phyloP scores from a whole-genome alignment of 2,329 filamentous ascomycete species.

The Aspergillus texensis region DNA sequence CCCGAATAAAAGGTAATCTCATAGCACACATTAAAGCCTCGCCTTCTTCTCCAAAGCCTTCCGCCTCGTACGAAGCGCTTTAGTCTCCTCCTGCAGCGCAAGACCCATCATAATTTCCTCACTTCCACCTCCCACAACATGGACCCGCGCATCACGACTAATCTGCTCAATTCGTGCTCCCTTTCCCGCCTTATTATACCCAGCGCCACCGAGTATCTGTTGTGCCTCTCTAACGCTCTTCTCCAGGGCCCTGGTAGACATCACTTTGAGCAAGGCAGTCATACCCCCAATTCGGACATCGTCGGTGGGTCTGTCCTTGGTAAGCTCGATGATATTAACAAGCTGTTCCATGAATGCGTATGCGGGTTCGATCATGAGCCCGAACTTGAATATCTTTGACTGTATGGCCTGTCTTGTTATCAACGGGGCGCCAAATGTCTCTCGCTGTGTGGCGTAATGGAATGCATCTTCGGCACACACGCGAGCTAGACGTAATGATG shows the following conservation, averaged over 20 bases:
- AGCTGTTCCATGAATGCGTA: slow-evolving; percentile 66
- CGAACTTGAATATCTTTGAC: slow-evolving; percentile 62
- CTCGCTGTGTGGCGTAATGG: slow-evolving; percentile 65
- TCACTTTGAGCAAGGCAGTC: slow-evolving; percentile 56
- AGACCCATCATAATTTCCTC: slow-evolving; percentile 46
- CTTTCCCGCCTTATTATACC: slow-evolving; percentile 54
- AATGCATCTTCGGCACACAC: slow-evolving; percentile 64
- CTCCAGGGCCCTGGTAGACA: slow-evolving; percentile 56
- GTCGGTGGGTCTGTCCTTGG: slow-evolving; percentile 40
- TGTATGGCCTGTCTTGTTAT: slow-evolving; percentile 63
- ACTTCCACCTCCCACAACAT: slow-evolving; percentile 45
- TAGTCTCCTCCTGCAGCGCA: slow-evolving; percentile 34
- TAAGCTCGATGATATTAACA: slow-evolving; percentile 56
- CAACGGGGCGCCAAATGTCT: slow-evolving; percentile 64
- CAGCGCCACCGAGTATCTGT: slow-evolving; percentile 57
- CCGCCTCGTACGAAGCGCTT: slow-evolving; percentile 31
- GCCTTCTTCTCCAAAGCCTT: slow-evolving; percentile 31
- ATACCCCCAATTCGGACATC: slow-evolving; percentile 53
- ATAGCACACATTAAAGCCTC: slow-evolving; percentile 20
- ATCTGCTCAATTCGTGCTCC: slow-evolving; percentile 58
- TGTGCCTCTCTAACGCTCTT: slow-evolving; percentile 58
- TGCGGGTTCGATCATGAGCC: slow-evolving; percentile 62
- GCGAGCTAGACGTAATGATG: slow-evolving; percentile 62
- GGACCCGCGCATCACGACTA: slow-evolving; percentile 54
- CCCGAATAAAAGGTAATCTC: not conserved